Percentiles rank a stretch among this genome's conserved stretches.
These are phyloP conservation scores for Venturia oleaginea DNA, from an alignment of 2,329 filamentous ascomycete species.

Conservation along the genomic window DNA sequence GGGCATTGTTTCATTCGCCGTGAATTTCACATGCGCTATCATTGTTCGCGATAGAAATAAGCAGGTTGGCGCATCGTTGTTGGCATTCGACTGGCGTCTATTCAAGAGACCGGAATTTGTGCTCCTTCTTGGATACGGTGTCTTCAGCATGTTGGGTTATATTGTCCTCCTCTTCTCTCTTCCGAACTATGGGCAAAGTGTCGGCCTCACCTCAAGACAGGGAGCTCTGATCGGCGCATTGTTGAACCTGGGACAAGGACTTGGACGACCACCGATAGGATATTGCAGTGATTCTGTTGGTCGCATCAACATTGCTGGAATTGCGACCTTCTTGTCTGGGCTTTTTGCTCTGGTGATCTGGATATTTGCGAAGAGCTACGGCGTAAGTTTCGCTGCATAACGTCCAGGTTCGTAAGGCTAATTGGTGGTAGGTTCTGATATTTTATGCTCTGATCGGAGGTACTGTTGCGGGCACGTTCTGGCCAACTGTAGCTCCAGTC, in stretches of 20 bases:
- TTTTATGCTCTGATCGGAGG: conserved; percentile 62
- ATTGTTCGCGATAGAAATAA: conserved; percentile 65
- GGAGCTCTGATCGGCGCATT: conserved; percentile 64
- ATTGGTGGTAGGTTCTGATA: conserved; percentile 41
- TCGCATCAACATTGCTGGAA: conserved; percentile 61
- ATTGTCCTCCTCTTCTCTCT: conserved; percentile 69
- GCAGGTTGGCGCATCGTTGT: conserved; percentile 56
- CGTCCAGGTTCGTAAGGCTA: not conserved
- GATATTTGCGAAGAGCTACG: conserved; percentile 60
- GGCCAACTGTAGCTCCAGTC: conserved; percentile 54
- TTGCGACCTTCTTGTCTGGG: conserved; percentile 55
- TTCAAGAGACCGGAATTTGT: conserved; percentile 55
- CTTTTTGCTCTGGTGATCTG: conserved; percentile 62
- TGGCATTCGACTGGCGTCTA: conserved; percentile 55
- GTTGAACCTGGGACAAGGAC: conserved; percentile 56
- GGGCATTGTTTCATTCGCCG: conserved; percentile 53
- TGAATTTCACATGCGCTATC: conserved; percentile 54
- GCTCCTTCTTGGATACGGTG: conserved; percentile 57
- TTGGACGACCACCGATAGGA: conserved; percentile 65
- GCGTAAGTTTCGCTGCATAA: conserved; percentile 24
- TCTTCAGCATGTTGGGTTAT: conserved; percentile 65
- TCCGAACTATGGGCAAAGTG: conserved; percentile 60
- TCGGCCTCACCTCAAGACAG: conserved; percentile 58
- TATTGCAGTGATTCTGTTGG: conserved; percentile 62
- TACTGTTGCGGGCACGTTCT: conserved; percentile 49